Conservation (phyloP, 2,329 filamentous ascomycete species). For the Alternaria alternata region DNA sequence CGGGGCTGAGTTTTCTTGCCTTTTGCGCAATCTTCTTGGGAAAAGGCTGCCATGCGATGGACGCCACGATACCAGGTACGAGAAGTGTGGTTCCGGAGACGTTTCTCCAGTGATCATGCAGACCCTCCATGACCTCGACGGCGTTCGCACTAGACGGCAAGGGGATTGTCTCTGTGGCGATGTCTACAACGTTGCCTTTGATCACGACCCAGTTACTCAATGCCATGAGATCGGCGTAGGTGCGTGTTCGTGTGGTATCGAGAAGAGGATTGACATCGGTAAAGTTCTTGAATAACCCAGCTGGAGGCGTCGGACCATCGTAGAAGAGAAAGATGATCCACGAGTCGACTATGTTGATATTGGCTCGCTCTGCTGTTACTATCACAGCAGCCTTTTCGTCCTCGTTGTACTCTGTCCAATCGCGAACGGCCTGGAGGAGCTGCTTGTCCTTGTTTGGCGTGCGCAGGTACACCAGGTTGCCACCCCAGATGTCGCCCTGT, state of each 20-base stretch:
- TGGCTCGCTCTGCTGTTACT: conserved; percentile 39
- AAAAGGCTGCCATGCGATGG: conserved; percentile 48
- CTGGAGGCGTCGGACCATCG: conserved; percentile 53
- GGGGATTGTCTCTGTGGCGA: conserved; percentile 46
- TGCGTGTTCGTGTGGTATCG: conserved; percentile 59
- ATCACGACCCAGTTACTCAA: conserved; percentile 55
- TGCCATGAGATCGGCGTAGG: conserved; percentile 58
- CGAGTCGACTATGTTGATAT: conserved; percentile 39
- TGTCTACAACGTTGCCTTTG: conserved; percentile 44
- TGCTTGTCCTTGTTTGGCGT: conserved; percentile 47
- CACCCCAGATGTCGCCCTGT: conserved; percentile 55
- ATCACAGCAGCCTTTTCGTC: conserved; percentile 45
- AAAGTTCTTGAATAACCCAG: conserved; percentile 65
- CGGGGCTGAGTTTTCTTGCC: conserved; percentile 28
- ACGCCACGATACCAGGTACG: conserved; percentile 44
- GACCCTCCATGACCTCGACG: conserved; percentile 36
- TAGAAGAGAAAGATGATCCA: conserved; percentile 48
- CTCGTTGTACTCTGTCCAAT: conserved; percentile 65
- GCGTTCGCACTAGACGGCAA: conserved; percentile 35
- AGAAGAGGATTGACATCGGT: conserved; percentile 55
- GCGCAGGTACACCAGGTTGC: conserved; percentile 55
- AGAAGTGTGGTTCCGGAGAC: conserved; percentile 31
- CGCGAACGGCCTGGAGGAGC: conserved; percentile 59
- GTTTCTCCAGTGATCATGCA: conserved; percentile 45
- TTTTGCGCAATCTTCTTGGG: conserved; percentile 38